phyloP scores from a whole-genome alignment of 1,284 basidiomycete genomes.

The Cutaneotrichosporon arboriforme region DNA sequence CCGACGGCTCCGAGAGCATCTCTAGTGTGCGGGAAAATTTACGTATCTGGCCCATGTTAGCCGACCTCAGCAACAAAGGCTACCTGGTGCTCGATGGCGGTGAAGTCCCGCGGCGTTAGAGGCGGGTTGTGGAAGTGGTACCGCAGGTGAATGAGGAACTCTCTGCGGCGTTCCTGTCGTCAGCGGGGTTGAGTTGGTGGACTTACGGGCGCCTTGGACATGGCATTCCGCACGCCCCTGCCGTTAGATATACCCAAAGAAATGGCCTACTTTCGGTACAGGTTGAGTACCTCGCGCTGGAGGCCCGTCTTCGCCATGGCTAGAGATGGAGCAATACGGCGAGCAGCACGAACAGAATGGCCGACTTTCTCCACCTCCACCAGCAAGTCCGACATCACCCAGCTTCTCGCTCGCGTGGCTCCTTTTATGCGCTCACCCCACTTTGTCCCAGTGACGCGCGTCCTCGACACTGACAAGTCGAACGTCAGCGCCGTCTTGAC shows the following conservation, averaged over 20 bases:
- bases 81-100: slow-evolving; percentile 49
- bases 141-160: slow-evolving; percentile 44
- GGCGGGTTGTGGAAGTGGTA: slow-evolving; percentile 46
- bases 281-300: slow-evolving; percentile 45
- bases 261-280: slow-evolving; percentile 28
- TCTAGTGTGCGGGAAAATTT: slow-evolving; percentile 43
- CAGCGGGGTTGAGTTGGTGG: background rate
- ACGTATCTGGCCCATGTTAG: slow-evolving; percentile 38
- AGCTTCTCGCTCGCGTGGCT: background rate
- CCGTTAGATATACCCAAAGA: background rate
- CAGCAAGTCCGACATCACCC: background rate
- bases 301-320: slow-evolving; percentile 41
- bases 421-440: background rate
- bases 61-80: slow-evolving; percentile 5
- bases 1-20: slow-evolving; percentile 38
- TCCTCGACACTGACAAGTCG: slow-evolving; percentile 4
- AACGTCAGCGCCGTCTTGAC: background rate
- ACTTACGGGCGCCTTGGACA: slow-evolving; percentile 25
- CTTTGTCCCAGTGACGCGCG: slow-evolving; percentile 2
- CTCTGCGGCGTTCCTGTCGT: slow-evolving; percentile 13
- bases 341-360: background rate
- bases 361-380: background rate
- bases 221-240: slow-evolving; percentile 37
- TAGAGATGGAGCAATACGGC: background rate
- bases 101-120: slow-evolving; percentile 41